Conservation (phyloP, 305 asterid genomes). For the Fraxinus latifolia region DNA sequence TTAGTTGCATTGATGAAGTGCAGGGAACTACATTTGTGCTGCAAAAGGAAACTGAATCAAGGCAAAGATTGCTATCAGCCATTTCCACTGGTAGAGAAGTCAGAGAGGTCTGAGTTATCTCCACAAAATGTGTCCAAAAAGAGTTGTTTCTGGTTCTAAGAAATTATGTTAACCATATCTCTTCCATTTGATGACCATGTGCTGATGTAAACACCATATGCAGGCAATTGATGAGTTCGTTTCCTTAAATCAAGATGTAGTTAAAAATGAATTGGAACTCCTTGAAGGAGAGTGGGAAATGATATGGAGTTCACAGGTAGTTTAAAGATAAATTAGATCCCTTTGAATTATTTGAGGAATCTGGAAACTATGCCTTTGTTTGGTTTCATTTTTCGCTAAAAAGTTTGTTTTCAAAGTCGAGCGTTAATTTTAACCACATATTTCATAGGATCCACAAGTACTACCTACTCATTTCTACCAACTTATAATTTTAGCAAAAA, state of each 20-base stretch:
- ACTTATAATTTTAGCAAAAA: neutral
- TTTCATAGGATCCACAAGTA: neutral
- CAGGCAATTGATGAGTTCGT: constrained; percentile 73
- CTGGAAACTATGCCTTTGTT: neutral
- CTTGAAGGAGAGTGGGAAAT: constrained; percentile 83
- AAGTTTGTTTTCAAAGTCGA: neutral
- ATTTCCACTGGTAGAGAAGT: constrained; percentile 56
- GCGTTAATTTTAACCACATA: neutral
- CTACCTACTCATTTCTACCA: neutral
- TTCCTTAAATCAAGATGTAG: constrained; percentile 32
- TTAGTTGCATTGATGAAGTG: constrained; percentile 55
- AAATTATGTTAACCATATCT: neutral
- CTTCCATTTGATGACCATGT: constrained; percentile 11
- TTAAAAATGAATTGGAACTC: constrained; percentile 51
- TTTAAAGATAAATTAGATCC: neutral
- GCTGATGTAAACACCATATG: neutral
- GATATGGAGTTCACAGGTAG: constrained; percentile 95
- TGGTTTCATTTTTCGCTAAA: neutral
- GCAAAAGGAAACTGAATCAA: constrained; percentile 75
- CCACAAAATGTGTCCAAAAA: neutral
- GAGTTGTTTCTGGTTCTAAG: neutral
- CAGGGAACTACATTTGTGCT: constrained; percentile 98
- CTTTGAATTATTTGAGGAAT: neutral
- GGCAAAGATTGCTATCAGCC: constrained; percentile 66
- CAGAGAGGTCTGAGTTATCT: constrained; percentile 47